A percentile compares a stretch with the other conserved stretches of the same genome.
These are phyloP conservation scores for Phytophthora cactorum DNA, from an alignment of 352 stramenopile species.

Conservation along the genomic window DNA sequence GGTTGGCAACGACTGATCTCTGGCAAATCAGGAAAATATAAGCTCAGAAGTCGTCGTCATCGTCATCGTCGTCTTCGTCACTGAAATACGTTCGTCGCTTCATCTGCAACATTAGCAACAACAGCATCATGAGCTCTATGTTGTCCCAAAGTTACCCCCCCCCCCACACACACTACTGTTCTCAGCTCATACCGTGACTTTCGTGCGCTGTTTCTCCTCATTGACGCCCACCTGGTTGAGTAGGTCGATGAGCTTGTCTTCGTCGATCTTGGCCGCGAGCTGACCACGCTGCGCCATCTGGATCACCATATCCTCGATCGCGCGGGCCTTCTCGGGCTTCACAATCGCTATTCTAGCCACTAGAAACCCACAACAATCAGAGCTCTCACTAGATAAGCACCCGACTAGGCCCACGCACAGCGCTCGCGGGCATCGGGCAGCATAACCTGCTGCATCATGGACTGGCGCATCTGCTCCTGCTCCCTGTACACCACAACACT, in stretches of 20 bases:
- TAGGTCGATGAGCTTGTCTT: constrained; percentile 86
- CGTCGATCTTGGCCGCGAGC: constrained; percentile 80
- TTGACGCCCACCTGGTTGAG: constrained; percentile 78
- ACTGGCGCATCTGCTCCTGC: constrained; percentile 84
- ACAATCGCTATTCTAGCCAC: constrained; percentile 90
- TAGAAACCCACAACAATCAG: constrained; percentile 17
- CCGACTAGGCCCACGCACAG: constrained; percentile 46
- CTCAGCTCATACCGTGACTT: constrained; percentile 73
- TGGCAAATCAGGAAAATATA: background rate
- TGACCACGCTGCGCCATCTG: constrained; percentile 89
- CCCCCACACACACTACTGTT: background rate
- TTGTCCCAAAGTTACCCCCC: background rate
- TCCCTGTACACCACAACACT: constrained; percentile 37
- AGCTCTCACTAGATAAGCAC: background rate
- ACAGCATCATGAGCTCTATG: constrained; percentile 1
- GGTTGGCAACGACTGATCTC: no score
- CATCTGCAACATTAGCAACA: constrained; percentile 50
- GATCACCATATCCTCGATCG: constrained; percentile 87
- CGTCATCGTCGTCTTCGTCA: constrained; percentile 86
- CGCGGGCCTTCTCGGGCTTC: constrained; percentile 87
- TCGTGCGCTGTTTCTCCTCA: constrained; percentile 87
- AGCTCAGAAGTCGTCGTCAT: constrained; percentile 66
- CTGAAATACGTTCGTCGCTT: constrained; percentile 90
- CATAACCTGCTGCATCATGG: constrained; percentile 80
- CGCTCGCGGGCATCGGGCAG: constrained; percentile 80